These are phyloP conservation scores for Epithele typhae DNA, from an alignment of 768 basidiomycete species.

Conservation along the genomic window DNA sequence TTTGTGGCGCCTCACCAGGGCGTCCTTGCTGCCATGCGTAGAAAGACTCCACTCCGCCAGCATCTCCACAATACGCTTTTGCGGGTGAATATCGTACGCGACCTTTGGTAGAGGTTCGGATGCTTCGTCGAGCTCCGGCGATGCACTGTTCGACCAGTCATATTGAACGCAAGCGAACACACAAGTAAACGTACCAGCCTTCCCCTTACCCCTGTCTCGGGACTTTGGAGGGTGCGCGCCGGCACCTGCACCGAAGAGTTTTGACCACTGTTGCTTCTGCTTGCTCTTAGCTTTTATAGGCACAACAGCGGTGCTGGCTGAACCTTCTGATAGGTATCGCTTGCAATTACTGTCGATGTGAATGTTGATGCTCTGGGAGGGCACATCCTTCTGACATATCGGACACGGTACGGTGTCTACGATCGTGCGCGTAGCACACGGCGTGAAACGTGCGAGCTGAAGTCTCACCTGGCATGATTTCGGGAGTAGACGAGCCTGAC, in stretches of 20 bases:
- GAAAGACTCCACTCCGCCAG: constrained; percentile 48
- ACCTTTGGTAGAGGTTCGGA: constrained; percentile 55
- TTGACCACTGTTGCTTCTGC: constrained; percentile 24
- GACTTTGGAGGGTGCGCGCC: constrained; percentile 5
- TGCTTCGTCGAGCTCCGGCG: constrained; percentile 28
- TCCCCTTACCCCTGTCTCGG: constrained; percentile 15
- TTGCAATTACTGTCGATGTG: constrained; percentile 67
- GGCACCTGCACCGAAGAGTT: constrained; percentile 12
- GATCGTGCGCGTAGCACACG: background rate
- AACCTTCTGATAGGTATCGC: constrained; percentile 17
- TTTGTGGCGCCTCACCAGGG: constrained; percentile 54
- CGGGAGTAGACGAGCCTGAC: constrained; percentile 5
- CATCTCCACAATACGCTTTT: constrained; percentile 53
- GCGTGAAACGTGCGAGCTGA: background rate
- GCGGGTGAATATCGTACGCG: constrained; percentile 61
- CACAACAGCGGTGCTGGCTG: background rate
- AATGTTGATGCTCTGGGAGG: constrained; percentile 46
- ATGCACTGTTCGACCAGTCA: too few relatives aligned
- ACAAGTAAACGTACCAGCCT: constrained; percentile 4
- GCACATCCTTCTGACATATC: constrained; percentile 47
- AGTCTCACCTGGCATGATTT: background rate
- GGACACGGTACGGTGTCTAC: constrained; percentile 50
- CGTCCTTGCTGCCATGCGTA: constrained; percentile 45
- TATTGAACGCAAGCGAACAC: too few relatives aligned
- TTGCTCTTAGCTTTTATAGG: constrained; percentile 33